phyloP scores from a whole-genome alignment of 805 yeast genomes.

The Wickerhamiella australiensis region DNA sequence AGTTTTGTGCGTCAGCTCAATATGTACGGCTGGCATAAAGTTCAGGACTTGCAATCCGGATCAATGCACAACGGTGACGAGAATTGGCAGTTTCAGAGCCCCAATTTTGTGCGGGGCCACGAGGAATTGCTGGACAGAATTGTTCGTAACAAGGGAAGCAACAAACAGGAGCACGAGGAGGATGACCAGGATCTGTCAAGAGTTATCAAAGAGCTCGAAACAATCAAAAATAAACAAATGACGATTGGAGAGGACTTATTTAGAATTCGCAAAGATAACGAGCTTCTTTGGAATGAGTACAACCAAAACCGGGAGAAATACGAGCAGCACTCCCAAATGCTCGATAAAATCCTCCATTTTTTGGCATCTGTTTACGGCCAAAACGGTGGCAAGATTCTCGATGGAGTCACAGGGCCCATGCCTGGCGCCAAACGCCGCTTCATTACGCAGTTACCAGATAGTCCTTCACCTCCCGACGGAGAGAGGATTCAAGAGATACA shows the following conservation, averaged over 20 bases:
- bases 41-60: conserved; percentile 76
- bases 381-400: conserved; percentile 37
- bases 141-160: conserved; percentile 51
- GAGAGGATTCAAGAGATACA: conserved; percentile 19
- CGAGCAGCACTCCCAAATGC: conserved; percentile 71
- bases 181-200: conserved; percentile 38
- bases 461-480: conserved; percentile 7
- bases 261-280: conserved; percentile 77
- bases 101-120: conserved; percentile 59
- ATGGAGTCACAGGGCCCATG: conserved; percentile 18
- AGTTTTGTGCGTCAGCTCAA: conserved; percentile 91
- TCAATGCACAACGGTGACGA: conserved; percentile 50
- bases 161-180: conserved; percentile 32
- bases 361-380: conserved; percentile 71
- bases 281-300: conserved; percentile 83
- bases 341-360: conserved; percentile 77
- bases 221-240: conserved; percentile 62
- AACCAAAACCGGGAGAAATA: conserved; percentile 73
- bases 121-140: conserved; percentile 81
- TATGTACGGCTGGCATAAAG: conserved; percentile 99
- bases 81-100: conserved; percentile 78
- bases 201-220: conserved; percentile 59
- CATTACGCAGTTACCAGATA: conserved; percentile 20
- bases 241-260: conserved; percentile 74
- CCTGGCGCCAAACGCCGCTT: conserved; percentile 19